Percentiles rank a stretch among this genome's conserved stretches.
These are phyloP conservation scores for Plasmodium berghei DNA, from an alignment of 169 alveolate genomes.

Conservation along the genomic window DNA sequence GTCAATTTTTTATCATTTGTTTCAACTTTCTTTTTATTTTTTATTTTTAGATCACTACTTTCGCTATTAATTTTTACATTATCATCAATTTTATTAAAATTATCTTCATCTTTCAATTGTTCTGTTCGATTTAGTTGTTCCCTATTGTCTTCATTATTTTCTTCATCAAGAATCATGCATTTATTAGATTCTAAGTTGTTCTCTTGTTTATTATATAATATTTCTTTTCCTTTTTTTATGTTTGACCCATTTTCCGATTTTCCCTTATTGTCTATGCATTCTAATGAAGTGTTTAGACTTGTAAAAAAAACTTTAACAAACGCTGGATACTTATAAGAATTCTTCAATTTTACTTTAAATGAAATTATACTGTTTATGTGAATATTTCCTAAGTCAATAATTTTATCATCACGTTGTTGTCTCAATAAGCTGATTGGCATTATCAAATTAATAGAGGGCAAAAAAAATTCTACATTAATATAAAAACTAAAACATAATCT, in stretches of 20 bases:
- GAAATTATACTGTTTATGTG: slow-evolving; percentile 56
- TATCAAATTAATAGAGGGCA: slow-evolving; percentile 51
- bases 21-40: neutral
- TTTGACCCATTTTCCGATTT: neutral
- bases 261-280: neutral
- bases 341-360: slow-evolving; percentile 51
- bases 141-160: neutral
- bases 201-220: neutral
- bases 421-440: slow-evolving; percentile 17
- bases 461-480: slow-evolving; percentile 66
- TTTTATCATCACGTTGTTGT: slow-evolving; percentile 19
- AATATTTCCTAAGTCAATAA: slow-evolving; percentile 51
- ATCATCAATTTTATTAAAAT: neutral
- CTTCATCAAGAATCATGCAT: neutral
- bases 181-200: neutral
- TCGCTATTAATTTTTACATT: neutral
- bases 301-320: slow-evolving; percentile 34
- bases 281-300: neutral
- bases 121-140: neutral
- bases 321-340: slow-evolving; percentile 61
- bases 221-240: neutral
- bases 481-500: slow-evolving; percentile 56
- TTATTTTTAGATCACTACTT: neutral
- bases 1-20: neutral
- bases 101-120: neutral